phyloP scores from a whole-genome alignment of 2,329 filamentous ascomycete genomes.

The Xylaria sp. region DNA sequence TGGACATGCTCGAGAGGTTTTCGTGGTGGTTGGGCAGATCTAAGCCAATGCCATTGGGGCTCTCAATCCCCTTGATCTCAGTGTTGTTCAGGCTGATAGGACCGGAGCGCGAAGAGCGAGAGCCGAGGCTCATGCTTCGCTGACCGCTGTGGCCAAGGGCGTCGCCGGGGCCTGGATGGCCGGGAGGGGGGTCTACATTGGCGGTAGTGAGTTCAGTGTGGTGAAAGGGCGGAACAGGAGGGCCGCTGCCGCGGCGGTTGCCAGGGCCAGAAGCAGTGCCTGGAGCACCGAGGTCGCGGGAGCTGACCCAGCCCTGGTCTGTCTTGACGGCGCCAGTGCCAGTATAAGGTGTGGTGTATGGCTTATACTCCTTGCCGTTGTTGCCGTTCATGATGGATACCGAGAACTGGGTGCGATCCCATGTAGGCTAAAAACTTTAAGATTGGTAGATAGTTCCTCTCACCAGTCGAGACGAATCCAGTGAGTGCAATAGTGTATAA shows the following conservation, averaged over 20 bases:
- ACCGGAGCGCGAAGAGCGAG: conserved; percentile 49
- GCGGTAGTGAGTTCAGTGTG: conserved; percentile 28
- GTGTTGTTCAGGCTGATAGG: conserved; percentile 57
- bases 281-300: conserved; percentile 37
- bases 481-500: not conserved
- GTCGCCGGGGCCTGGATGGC: not conserved
- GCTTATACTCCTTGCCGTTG: conserved; percentile 38
- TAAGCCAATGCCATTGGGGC: conserved; percentile 43
- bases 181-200: conserved; percentile 27
- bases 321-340: conserved; percentile 42
- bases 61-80: conserved; percentile 55
- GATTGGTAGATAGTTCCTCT: not conserved
- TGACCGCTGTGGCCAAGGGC: not conserved
- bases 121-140: conserved; percentile 19
- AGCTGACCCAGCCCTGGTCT: conserved; percentile 39
- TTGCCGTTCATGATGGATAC: conserved; percentile 23
- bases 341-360: conserved; percentile 47
- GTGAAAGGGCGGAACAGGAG: conserved; percentile 33
- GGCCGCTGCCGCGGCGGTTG: conserved; percentile 28
- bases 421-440: not conserved
- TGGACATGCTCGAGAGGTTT: conserved; percentile 31
- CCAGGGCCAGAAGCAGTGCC: conserved; percentile 35
- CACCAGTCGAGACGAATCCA: too few relatives aligned
- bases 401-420: not conserved
- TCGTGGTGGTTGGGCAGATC: conserved; percentile 35